Evolutionary conservation across 768 basidiomycete genomes (phyloP).

Genomic region (Mycena latifolia): DNA sequence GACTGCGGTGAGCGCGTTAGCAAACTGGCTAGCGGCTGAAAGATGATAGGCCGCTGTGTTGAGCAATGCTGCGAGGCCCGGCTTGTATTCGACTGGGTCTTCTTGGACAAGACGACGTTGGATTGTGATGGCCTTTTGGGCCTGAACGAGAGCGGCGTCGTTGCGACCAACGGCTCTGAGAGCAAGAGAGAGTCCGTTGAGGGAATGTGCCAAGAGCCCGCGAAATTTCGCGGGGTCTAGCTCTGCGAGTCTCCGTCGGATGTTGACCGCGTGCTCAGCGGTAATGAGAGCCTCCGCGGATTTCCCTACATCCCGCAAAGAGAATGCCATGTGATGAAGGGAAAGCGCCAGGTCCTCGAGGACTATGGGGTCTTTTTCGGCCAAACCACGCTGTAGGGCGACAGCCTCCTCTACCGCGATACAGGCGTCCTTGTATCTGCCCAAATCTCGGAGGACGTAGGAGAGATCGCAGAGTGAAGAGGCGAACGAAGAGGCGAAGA

Average conservation of each 20-base stretch:
- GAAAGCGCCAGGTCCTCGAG: not conserved
- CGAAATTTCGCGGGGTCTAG: not conserved
- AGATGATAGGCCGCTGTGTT: no score
- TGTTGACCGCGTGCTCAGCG: not conserved
- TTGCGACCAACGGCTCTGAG: not conserved
- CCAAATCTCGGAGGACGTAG: not conserved
- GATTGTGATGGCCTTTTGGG: no score
- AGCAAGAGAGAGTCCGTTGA: no score
- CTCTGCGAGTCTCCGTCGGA: not conserved
- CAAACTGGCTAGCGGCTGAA: no score
- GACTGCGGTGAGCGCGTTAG: no score
- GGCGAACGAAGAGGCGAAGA: not conserved
- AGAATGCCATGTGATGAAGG: slow-evolving; percentile 3
- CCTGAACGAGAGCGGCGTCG: not conserved
- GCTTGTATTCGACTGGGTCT: no score
- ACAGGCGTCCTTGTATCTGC: not conserved
- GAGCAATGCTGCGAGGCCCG: no score
- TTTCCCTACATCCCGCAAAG: not conserved
- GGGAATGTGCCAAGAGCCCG: not conserved
- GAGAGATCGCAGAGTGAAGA: not conserved
- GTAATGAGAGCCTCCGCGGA: not conserved
- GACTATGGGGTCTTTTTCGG: not conserved
- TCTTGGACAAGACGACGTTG: no score
- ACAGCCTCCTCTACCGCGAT: not conserved
- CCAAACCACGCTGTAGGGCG: not conserved